These are phyloP conservation scores for Meredithiella fracta DNA, from an alignment of 2,329 filamentous ascomycete genomes.

Conservation along the genomic window DNA sequence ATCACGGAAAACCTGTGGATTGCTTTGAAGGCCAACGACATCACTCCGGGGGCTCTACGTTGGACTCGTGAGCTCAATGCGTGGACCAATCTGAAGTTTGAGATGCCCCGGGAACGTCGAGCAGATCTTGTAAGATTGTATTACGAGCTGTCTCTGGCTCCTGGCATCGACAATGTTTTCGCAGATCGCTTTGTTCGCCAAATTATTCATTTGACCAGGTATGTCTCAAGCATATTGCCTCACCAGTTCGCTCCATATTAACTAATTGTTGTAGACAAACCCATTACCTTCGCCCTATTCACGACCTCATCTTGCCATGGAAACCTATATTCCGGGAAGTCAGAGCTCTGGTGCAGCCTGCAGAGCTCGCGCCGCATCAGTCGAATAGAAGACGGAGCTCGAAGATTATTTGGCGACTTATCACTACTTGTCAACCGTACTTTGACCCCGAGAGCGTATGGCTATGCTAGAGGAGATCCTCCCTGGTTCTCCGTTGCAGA, in stretches of 20 bases:
- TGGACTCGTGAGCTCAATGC: conserved; percentile 93
- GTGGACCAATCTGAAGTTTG: conserved; percentile 95
- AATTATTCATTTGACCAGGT: conserved; percentile 94
- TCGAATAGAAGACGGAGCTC: conserved; percentile 36
- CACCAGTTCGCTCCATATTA: not conserved
- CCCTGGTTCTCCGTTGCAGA: conserved; percentile 90
- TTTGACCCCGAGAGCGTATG: conserved; percentile 73
- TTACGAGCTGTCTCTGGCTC: conserved; percentile 82
- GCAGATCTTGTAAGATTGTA: conserved; percentile 78
- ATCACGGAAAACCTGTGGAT: conserved; percentile 92
- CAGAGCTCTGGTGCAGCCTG: conserved; percentile 75
- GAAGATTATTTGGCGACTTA: conserved; percentile 67
- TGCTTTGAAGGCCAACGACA: conserved; percentile 79
- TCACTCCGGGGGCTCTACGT: conserved; percentile 80
- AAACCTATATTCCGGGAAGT: conserved; percentile 81
- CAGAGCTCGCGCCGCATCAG: conserved; percentile 56
- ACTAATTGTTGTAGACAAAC: not conserved
- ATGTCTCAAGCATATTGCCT: conserved; percentile 22
- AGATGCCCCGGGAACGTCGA: conserved; percentile 71
- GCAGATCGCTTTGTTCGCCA: conserved; percentile 90
- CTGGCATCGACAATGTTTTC: conserved; percentile 65
- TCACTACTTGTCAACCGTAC: conserved; percentile 77
- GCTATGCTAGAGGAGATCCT: conserved; percentile 61
- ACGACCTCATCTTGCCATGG: conserved; percentile 89
- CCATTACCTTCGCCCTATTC: conserved; percentile 80